Conservation (phyloP, 2,329 filamentous ascomycete species). For the Daldinia sp. region DNA sequence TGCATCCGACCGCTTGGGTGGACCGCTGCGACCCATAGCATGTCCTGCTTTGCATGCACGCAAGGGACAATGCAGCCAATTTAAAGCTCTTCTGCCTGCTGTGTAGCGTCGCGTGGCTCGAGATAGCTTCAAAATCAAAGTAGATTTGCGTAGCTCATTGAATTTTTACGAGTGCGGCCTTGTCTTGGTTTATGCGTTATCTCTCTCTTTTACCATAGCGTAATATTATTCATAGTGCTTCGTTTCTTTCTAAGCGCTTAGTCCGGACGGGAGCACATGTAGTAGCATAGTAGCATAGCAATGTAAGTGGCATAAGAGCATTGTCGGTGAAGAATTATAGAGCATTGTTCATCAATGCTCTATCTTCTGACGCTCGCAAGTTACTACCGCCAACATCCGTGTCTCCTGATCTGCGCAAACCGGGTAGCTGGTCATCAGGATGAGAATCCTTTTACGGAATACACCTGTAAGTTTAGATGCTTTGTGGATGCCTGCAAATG, state of each 20-base stretch:
- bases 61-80: slow-evolving; percentile 34
- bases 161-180: slow-evolving; percentile 5
- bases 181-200: background rate
- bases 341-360: slow-evolving; percentile 31
- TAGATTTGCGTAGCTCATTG: background rate
- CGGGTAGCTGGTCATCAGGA: slow-evolving; percentile 31
- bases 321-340: slow-evolving; percentile 14
- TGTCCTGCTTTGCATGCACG: slow-evolving; percentile 21
- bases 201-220: slow-evolving; percentile 1
- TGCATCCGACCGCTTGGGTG: slow-evolving; percentile 38
- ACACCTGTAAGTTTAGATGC: slow-evolving; percentile 12
- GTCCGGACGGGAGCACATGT: background rate
- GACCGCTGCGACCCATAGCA: slow-evolving; percentile 27
- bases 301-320: no score
- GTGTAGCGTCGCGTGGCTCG: slow-evolving; percentile 27
- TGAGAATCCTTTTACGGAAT: slow-evolving; percentile 19
- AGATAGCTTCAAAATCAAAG: slow-evolving; percentile 11
- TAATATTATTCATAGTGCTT: background rate
- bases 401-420: slow-evolving; percentile 44
- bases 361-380: slow-evolving; percentile 36
- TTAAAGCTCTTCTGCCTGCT: slow-evolving; percentile 26
- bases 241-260: background rate
- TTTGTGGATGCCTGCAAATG: no score
- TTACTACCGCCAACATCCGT: slow-evolving; percentile 40
- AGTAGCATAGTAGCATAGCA: no score